These are phyloP conservation scores for Dunaliella primolecta DNA, from an alignment of 139 green algal genomes.

Conservation along the genomic window DNA sequence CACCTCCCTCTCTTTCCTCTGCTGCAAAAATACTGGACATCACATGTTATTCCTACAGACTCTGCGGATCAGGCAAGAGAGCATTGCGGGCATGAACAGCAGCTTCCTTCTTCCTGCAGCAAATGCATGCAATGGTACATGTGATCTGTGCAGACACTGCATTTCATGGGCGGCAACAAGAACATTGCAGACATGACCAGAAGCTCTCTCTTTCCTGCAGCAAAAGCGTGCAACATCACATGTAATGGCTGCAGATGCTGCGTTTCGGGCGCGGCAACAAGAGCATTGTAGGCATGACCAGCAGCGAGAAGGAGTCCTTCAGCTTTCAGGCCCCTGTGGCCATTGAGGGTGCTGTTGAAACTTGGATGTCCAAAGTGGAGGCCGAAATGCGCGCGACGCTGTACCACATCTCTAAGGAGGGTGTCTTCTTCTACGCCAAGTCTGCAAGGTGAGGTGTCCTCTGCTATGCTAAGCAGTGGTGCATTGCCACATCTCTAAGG, in stretches of 20 bases:
- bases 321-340: constrained; percentile 65
- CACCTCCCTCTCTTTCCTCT: too few relatives aligned
- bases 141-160: too few relatives aligned
- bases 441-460: constrained; percentile 7
- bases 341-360: constrained; percentile 77
- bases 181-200: too few relatives aligned
- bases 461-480: neutral
- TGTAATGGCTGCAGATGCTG: constrained; percentile 39
- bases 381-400: constrained; percentile 76
- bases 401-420: constrained; percentile 73
- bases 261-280: constrained; percentile 82
- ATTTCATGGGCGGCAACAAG: too few relatives aligned
- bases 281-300: constrained; percentile 78
- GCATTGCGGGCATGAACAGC: too few relatives aligned
- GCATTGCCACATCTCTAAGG: constrained; percentile 73
- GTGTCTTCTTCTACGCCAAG: constrained; percentile 73
- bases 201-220: too few relatives aligned
- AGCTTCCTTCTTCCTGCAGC: too few relatives aligned
- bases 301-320: constrained; percentile 80
- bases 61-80: too few relatives aligned
- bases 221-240: too few relatives aligned
- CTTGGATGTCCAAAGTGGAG: constrained; percentile 84
- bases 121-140: too few relatives aligned
- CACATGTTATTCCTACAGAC: too few relatives aligned
- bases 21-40: too few relatives aligned